Conservation (phyloP, 805 yeast species). For the Barnettozyma californica region DNA sequence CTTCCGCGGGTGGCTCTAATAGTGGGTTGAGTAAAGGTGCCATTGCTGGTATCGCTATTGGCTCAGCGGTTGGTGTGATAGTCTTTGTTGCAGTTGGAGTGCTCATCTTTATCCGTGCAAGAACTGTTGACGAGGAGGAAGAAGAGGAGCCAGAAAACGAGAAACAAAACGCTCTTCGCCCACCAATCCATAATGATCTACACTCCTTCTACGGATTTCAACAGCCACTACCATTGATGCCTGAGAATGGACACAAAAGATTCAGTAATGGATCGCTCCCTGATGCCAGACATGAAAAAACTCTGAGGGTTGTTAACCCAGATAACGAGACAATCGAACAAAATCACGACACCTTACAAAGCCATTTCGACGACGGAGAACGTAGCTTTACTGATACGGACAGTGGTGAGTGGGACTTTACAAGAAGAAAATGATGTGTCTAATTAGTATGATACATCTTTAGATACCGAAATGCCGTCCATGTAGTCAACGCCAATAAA, state of each 20-base stretch:
- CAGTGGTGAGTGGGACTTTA: slow-evolving; percentile 9
- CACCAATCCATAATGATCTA: slow-evolving; percentile 9
- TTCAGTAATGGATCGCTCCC: slow-evolving; percentile 53
- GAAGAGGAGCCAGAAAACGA: slow-evolving; percentile 10
- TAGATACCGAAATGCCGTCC: too few species aligned
- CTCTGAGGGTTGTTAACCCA: slow-evolving; percentile 48
- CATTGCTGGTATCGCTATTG: slow-evolving; percentile 58
- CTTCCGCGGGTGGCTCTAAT: slow-evolving; percentile 12
- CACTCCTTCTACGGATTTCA: slow-evolving; percentile 7
- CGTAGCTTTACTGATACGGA: slow-evolving; percentile 7
- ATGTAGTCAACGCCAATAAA: not conserved
- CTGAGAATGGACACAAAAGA: slow-evolving; percentile 37
- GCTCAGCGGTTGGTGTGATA: slow-evolving; percentile 42
- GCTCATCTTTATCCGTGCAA: slow-evolving; percentile 15
- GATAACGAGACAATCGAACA: slow-evolving; percentile 22
- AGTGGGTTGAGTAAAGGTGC: slow-evolving; percentile 36
- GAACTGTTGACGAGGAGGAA: slow-evolving; percentile 14
- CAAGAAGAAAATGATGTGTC: slow-evolving; percentile 2
- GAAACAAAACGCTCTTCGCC: slow-evolving; percentile 10
- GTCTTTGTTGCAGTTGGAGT: slow-evolving; percentile 28
- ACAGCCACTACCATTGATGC: slow-evolving; percentile 5
- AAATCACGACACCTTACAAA: slow-evolving; percentile 4
- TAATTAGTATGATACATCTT: not conserved
- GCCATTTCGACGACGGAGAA: slow-evolving; percentile 1
- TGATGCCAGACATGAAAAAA: slow-evolving; percentile 40